Percentiles rank a stretch among this genome's conserved stretches.
phyloP scores from a whole-genome alignment of 768 basidiomycete species.

The Boletus coccyginus region DNA sequence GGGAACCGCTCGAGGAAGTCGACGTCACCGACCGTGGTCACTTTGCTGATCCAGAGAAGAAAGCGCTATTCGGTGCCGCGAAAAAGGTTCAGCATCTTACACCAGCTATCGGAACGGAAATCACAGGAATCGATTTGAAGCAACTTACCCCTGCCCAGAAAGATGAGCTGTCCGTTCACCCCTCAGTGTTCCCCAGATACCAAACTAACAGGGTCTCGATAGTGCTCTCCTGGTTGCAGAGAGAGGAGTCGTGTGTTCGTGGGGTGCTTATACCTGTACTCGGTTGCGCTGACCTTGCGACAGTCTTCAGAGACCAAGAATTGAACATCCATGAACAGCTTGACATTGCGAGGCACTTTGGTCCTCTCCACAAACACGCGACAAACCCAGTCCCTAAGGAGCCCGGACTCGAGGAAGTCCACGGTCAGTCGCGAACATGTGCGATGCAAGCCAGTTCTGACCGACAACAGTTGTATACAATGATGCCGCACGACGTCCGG shows the following conservation, averaged over 20 bases:
- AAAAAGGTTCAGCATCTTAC: slow-evolving; percentile 66
- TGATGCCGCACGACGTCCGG: slow-evolving; percentile 60
- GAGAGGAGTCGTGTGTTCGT: slow-evolving; percentile 71
- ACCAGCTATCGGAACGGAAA: slow-evolving; percentile 72
- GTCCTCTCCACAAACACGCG: slow-evolving; percentile 79
- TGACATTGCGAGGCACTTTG: slow-evolving; percentile 68
- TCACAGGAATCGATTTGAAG: slow-evolving; percentile 69
- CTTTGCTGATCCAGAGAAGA: slow-evolving; percentile 70
- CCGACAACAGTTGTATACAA: slow-evolving; percentile 61
- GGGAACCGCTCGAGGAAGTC: slow-evolving; percentile 59
- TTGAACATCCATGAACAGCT: slow-evolving; percentile 66
- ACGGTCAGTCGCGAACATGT: slow-evolving; percentile 42
- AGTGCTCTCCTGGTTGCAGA: slow-evolving; percentile 75
- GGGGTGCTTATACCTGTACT: neutral
- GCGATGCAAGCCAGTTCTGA: neutral
- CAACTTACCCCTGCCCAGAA: slow-evolving; percentile 66
- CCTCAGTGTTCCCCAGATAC: neutral
- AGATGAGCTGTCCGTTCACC: slow-evolving; percentile 64
- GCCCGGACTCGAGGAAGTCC: slow-evolving; percentile 73
- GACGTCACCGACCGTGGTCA: slow-evolving; percentile 64
- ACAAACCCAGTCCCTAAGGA: slow-evolving; percentile 72
- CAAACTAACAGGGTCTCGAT: slow-evolving; percentile 10
- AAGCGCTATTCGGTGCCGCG: slow-evolving; percentile 59
- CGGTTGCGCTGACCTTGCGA: neutral
- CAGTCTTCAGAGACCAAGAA: slow-evolving; percentile 77